phyloP scores from a whole-genome alignment of 192 early-diverging fungal genomes.

The Obelidium mucronatum region DNA sequence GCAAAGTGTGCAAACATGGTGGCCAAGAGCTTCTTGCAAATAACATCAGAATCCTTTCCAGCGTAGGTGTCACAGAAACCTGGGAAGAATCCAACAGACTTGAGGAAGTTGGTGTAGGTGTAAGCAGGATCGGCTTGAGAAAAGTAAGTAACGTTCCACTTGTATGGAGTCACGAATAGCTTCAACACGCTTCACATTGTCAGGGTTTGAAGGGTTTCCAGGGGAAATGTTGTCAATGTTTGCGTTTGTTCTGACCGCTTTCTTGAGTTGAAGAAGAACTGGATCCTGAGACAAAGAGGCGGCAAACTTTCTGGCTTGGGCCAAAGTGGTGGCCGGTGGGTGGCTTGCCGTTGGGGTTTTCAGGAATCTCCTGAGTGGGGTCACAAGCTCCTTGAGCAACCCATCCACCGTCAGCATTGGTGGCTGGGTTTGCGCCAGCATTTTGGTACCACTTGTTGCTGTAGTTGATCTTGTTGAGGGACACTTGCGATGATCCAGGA shows the following conservation, averaged over 20 bases:
- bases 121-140: constrained; percentile 24
- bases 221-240: neutral
- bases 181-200: constrained; percentile 31
- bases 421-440: constrained; percentile 8
- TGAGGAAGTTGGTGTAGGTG: constrained; percentile 33
- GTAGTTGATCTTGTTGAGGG: constrained; percentile 18
- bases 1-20: constrained; percentile 41
- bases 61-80: constrained; percentile 32
- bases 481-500: neutral
- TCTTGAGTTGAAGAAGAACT: neutral
- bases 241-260: neutral
- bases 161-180: neutral
- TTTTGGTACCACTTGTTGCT: neutral
- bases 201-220: constrained; percentile 11
- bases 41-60: constrained; percentile 22
- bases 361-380: neutral
- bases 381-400: constrained; percentile 12
- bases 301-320: neutral
- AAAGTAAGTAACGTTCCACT: constrained; percentile 21
- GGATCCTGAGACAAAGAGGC: constrained; percentile 2
- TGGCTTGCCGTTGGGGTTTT: neutral
- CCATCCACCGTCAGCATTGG: constrained; percentile 23
- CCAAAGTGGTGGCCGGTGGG: neutral
- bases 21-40: constrained; percentile 19
- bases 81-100: constrained; percentile 28